Evolutionary conservation across 352 stramenopile genomes (phyloP), one percentile per base, ranked within the genome.

Genomic region (Blastocystis sp.): DNA sequence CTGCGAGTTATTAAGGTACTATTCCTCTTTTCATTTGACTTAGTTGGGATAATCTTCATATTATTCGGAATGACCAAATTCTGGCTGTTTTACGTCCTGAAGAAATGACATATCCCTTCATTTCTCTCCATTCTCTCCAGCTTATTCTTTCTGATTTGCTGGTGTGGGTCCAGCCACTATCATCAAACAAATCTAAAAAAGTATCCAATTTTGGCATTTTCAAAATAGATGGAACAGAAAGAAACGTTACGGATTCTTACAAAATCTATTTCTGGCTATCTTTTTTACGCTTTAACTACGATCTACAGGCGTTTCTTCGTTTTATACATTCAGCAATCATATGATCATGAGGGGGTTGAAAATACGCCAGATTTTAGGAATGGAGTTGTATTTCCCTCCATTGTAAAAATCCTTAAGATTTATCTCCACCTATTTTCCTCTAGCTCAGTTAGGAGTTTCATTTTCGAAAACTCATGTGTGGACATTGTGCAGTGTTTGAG

Each of bases 31-130:
- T 3, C 2, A 9, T 69, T 37, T 39, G 6, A n/a, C 13, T 2
- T 45, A 84, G 73, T 18, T 84, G 73, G 73, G 9, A 64, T 23
- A 26, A 64, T 26, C 47, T 84, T 23, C 73, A 84, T 45, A 39
- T 84, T 7, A 20, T 66, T 9, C 73, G 56, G 20, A 43, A 84
- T 15, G 73, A 64, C 20, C 4, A 29, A 9, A 9, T 84, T 6
- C 47, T 84, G 7, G 20, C 20, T 11, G 45, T 61, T 15, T 18
- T 84, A 7, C 9, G 53, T 18, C 1, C 45, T 6, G 50, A 29
- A 6, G 9, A 26, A 5, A 34, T 66, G 43, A 39, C n/a, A 11
- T 84, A 47, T 45, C 50, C 50, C 13, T 56, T 61, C 50, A 8
- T 84, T 5, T 84, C 73, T 9, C 54, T 84, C 29, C 2, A 50